Percentiles rank a stretch among this genome's conserved stretches.
Conservation (phyloP, 129 eudicot genomes). For the Chrysanthemum seticuspe region DNA sequence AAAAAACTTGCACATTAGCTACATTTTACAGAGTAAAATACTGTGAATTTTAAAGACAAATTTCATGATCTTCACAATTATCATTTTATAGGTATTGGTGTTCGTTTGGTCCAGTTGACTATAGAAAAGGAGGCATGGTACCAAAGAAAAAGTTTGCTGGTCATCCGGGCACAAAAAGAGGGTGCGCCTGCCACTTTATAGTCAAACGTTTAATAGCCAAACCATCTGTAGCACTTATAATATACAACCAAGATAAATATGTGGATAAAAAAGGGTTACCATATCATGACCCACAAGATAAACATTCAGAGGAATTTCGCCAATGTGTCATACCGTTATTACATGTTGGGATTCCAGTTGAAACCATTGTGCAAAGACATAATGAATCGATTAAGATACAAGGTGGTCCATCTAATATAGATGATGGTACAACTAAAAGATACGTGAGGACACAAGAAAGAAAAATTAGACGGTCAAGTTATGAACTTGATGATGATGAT, state of each 20-base stretch:
- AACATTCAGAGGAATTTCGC: slow-evolving; percentile 64
- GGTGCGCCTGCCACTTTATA: slow-evolving; percentile 84
- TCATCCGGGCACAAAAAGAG: slow-evolving; percentile 84
- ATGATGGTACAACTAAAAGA: slow-evolving; percentile 72
- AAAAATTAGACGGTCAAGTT: slow-evolving; percentile 58
- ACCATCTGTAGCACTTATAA: slow-evolving; percentile 70
- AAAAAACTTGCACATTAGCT: too few species aligned
- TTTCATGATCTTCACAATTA: neutral
- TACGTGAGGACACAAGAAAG: slow-evolving; percentile 77
- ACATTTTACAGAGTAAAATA: too few species aligned
- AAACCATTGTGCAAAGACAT: slow-evolving; percentile 88
- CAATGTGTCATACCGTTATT: slow-evolving; percentile 65
- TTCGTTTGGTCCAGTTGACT: slow-evolving; percentile 88
- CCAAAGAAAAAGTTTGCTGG: slow-evolving; percentile 71
- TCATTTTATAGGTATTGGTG: slow-evolving; percentile 71
- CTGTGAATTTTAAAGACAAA: neutral
- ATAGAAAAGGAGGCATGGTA: slow-evolving; percentile 67
- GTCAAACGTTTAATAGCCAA: slow-evolving; percentile 80
- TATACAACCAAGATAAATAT: slow-evolving; percentile 74
- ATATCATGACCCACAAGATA: slow-evolving; percentile 86
- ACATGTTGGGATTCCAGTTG: slow-evolving; percentile 80
- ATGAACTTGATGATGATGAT: slow-evolving; percentile 73
- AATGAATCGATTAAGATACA: slow-evolving; percentile 75
- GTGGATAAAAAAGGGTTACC: slow-evolving; percentile 71
- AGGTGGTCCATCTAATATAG: slow-evolving; percentile 75